Base-by-base conservation (phyloP, 495 filamentous ascomycete genomes). In the Penicillium nucicola region DNA sequence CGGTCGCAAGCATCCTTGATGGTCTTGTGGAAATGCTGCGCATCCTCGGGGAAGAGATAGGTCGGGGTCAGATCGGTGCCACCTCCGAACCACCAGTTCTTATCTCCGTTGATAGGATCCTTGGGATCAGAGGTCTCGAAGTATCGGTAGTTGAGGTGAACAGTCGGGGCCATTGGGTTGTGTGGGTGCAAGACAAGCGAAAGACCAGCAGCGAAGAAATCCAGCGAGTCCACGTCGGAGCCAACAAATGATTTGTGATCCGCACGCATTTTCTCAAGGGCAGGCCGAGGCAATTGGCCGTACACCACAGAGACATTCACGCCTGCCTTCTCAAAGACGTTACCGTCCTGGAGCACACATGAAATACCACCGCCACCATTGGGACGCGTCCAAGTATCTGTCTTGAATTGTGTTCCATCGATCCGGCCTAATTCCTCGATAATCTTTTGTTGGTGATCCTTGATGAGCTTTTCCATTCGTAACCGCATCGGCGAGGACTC, bases 61-160 rank as follows among this genome's bases (percentile, higher is more conserved):
- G 79, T 83, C 0, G 93, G 93, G 7, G 93, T 99, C 42, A 99
- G 70, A 73, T 99, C 93, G 5, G 88, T 91, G 22, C 93, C 93
- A 18, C 93, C 93, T 36, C 93, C 93, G 55, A 96, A 99, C 93
- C 93, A 99, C 95, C 95, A 99, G 46, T 80, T 80, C 62, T 76
- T 77, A 40, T 89, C 85, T 13, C 88, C 83, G 50, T 87, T 87
- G 61, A 85, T 84, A 8, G 74, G 74, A 31, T 75, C 67, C 53
- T 73, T 75, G 8, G 75, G 75, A 52, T 81, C 77, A 12, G 77
- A 76, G 6, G 93, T 99, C 76, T 99, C 93, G 64, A 99, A 99
- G 75, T 99, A 99, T 3, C 93, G 82, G 77, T 99, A 99, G 76
- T 99, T 99, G 52, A 99, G 78, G 68, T 99, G 93, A 17, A 99